phyloP scores from a whole-genome alignment of 23 red algal species.

The Pyropia yezoensis region DNA sequence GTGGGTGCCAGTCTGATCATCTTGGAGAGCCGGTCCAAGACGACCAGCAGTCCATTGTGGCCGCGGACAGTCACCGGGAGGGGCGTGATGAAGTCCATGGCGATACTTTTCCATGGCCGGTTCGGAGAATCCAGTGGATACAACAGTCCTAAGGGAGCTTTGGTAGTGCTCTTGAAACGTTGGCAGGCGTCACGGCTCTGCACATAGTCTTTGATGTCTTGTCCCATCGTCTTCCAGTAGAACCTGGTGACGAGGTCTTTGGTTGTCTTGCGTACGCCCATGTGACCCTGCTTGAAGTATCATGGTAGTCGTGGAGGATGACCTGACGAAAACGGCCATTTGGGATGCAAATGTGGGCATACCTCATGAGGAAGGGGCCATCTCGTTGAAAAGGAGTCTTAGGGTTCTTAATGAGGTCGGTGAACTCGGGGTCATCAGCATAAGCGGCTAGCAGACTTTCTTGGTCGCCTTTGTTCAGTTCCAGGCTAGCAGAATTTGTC shows the following conservation, averaged over 20 bases:
- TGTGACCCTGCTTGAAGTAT: background rate
- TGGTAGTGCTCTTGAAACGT: background rate
- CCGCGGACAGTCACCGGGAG: slow-evolving; percentile 1
- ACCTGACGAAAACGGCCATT: too few species aligned
- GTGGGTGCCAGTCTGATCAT: slow-evolving; percentile 12
- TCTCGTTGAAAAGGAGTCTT: too few species aligned
- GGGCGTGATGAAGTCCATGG: slow-evolving; percentile 10
- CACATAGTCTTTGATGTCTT: background rate
- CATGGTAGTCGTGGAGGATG: background rate
- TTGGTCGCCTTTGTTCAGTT: too few species aligned
- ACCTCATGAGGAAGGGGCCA: too few species aligned
- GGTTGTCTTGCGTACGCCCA: background rate
- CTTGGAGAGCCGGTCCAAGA: background rate
- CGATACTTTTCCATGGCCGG: background rate
- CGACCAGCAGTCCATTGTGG: background rate
- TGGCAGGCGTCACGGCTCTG: background rate
- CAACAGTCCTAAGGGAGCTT: background rate
- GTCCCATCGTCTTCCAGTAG: background rate
- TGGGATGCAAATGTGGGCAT: too few species aligned
- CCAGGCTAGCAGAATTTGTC: too few species aligned
- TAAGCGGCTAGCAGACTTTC: too few species aligned
- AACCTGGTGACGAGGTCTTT: background rate
- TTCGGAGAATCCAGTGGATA: background rate
- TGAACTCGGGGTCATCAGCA: too few species aligned
- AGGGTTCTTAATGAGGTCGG: too few species aligned